Conservation (phyloP, 2,329 filamentous ascomycete species). For the Byssochlamys sp. region DNA sequence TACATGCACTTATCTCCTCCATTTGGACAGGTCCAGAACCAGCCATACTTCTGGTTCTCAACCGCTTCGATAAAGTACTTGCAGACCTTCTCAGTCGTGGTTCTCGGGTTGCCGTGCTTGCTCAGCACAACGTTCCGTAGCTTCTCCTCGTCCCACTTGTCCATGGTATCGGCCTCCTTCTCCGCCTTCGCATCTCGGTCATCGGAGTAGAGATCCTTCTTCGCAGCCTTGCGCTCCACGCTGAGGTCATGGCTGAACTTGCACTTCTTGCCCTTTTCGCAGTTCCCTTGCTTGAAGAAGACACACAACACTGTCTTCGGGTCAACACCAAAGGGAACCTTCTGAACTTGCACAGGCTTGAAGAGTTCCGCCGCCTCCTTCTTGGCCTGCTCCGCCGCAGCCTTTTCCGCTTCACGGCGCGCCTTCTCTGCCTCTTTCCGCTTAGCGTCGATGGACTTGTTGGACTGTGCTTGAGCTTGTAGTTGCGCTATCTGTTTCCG, state of each 20-base stretch:
- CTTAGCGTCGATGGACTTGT: constrained; percentile 81
- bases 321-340: constrained; percentile 93
- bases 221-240: constrained; percentile 82
- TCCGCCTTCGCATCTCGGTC: constrained; percentile 57
- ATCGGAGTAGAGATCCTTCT: constrained; percentile 85
- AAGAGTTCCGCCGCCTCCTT: constrained; percentile 72
- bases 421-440: constrained; percentile 58
- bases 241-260: constrained; percentile 92
- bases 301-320: constrained; percentile 95
- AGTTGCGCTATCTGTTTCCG: constrained; percentile 86
- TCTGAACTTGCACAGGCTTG: constrained; percentile 90
- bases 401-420: constrained; percentile 74
- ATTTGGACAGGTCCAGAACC: constrained; percentile 98
- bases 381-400: constrained; percentile 74
- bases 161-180: constrained; percentile 86
- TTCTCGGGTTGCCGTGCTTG: constrained; percentile 94
- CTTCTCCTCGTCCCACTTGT: constrained; percentile 96
- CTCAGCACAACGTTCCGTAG: constrained; percentile 79
- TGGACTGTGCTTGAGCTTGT: constrained; percentile 59
- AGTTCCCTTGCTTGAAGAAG: constrained; percentile 94
- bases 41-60: constrained; percentile 96
- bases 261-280: constrained; percentile 95
- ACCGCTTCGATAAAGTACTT: constrained; percentile 96
- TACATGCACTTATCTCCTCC: constrained; percentile 98
- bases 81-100: constrained; percentile 96